phyloP scores from a whole-genome alignment of 306 rosid species.

The Mimosa pudica region DNA sequence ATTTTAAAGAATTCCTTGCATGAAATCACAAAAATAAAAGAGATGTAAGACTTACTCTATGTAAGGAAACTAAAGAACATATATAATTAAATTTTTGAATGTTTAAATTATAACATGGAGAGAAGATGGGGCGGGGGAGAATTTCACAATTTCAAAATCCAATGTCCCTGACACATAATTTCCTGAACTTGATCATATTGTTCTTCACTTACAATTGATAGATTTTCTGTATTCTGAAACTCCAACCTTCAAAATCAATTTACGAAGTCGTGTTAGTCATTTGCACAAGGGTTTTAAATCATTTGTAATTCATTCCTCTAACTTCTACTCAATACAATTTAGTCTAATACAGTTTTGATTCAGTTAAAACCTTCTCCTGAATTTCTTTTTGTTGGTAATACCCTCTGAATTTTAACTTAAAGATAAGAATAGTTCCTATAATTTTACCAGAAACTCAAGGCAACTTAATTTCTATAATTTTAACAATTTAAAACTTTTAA shows the following conservation, averaged over 20 bases:
- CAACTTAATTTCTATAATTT: no score
- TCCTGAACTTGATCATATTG: background rate
- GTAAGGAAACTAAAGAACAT: background rate
- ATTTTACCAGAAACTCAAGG: no score
- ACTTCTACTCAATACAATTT: no score
- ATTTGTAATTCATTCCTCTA: no score
- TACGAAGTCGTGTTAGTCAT: background rate
- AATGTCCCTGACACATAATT: background rate
- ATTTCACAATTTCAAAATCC: background rate
- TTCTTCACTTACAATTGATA: background rate
- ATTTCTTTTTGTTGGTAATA: no score
- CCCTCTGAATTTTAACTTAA: no score
- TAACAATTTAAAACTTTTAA: no score
- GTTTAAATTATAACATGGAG: background rate
- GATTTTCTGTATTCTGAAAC: background rate
- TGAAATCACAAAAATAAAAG: background rate
- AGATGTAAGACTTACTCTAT: background rate
- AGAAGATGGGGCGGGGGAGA: background rate
- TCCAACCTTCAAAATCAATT: constrained; percentile 6
- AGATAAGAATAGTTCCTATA: no score
- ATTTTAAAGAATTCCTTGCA: background rate
- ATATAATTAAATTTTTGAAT: background rate
- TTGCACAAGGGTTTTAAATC: no score
- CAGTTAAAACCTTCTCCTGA: no score
- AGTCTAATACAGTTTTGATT: no score